Base-by-base conservation (phyloP, 2,329 filamentous ascomycete species). In the Periconia macrospinosa region DNA sequence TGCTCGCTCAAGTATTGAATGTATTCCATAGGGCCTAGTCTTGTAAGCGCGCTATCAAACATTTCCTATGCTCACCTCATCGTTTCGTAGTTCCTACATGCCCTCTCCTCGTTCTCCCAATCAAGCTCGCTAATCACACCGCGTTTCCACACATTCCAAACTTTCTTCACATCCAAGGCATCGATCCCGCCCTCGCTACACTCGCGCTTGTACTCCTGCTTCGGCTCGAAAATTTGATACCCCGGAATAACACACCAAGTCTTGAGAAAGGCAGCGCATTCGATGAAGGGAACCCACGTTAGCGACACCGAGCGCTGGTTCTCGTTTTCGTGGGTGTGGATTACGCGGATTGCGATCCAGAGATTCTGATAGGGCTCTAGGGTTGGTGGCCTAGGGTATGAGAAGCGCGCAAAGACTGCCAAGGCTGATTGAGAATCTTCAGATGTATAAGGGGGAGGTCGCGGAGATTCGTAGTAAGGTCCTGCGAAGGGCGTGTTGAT, bases 91-190 rank as follows among this genome's bases (percentile, higher is more conserved):
- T n/a, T n/a, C n/a, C n/a, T n/a, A n/a, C n/a, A n/a, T n/a, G n/a
- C n/a, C n/a, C n/a, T n/a, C n/a, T n/a, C n/a, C n/a, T n/a, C n/a
- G n/a, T n/a, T n/a, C n/a, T n/a, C n/a, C n/a, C n/a, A n/a, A n/a
- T 8, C 23, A 27, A 27, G 23, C 23, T 8, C 23, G 23, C 23
- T n/a, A n/a, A n/a, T n/a, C n/a, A n/a, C n/a, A n/a, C 44, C 58
- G 56, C 50, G 47, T 50, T 27, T 44, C 51, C 37, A 48, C 49
- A 23, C 17, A 15, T 42, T 42, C n/a, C 17, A 17, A 18, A 18
- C 19, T 14, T 27, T 11, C 8, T 23, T 46, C 44, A 27, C n/a
- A 47, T 47, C 13, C 17, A 19, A 13, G 5, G 18, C 11, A 6
- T 30, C 30, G 30, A 40, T 14, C 5, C 45, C 30, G 3, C 13